Conservation (phyloP, 345 rosid species). For the Citrus australasica region DNA sequence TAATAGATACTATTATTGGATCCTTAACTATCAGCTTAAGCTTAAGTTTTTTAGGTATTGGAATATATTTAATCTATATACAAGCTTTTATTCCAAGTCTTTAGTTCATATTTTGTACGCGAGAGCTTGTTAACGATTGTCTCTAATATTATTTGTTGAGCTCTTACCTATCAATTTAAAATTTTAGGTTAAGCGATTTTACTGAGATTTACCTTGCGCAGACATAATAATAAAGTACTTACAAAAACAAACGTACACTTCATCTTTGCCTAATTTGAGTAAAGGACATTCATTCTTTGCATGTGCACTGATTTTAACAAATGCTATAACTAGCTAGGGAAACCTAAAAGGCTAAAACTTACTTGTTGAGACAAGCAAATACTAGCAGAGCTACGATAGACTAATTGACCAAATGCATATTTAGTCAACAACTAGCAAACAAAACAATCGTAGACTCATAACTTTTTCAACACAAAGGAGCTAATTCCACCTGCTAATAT, state of each 20-base stretch:
- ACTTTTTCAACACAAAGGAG: neutral
- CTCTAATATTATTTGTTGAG: too few relatives aligned
- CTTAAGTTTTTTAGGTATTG: too few relatives aligned
- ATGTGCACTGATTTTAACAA: neutral
- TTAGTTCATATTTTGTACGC: too few relatives aligned
- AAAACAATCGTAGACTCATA: neutral
- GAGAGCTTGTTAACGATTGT: too few relatives aligned
- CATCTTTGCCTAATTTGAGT: neutral
- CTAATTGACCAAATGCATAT: neutral
- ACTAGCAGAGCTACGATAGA: neutral
- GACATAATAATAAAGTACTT: too few relatives aligned
- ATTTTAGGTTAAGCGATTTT: too few relatives aligned
- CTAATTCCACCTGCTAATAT: neutral
- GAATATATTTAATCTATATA: too few relatives aligned
- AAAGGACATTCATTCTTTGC: neutral
- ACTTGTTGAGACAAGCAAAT: neutral
- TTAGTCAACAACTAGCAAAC: neutral
- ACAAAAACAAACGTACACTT: too few relatives aligned
- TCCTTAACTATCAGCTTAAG: too few relatives aligned
- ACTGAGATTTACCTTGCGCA: rapidly evolving
- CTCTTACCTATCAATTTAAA: too few relatives aligned
- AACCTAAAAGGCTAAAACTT: neutral
- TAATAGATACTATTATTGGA: too few relatives aligned
- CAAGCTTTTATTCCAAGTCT: rapidly evolving
- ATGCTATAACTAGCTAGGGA: neutral